Percentiles rank a stretch among this genome's conserved stretches.
Conservation (phyloP, 2,329 filamentous ascomycete species). For the Bipolaris zeicola region DNA sequence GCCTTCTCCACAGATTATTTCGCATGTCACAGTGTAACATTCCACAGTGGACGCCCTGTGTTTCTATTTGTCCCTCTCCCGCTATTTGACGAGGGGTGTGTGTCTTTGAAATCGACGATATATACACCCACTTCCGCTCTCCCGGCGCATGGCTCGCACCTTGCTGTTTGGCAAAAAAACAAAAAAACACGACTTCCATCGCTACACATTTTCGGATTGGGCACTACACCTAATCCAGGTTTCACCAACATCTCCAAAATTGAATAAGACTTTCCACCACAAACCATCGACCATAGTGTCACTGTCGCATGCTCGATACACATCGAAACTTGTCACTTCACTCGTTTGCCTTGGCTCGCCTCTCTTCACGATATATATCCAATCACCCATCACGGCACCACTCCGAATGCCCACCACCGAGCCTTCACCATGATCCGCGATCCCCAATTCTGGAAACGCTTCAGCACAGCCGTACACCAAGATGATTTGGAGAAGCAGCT, state of each 20-base stretch:
- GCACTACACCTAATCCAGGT: not conserved
- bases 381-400: not conserved
- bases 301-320: not conserved
- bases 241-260: not conserved
- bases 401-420: not conserved
- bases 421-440: constrained; percentile 57
- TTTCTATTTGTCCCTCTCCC: not conserved
- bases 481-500: constrained; percentile 55
- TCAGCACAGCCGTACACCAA: constrained; percentile 62
- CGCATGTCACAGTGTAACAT: constrained; percentile 23
- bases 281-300: not conserved
- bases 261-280: not conserved
- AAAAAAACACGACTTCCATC: not conserved
- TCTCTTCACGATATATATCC: not conserved
- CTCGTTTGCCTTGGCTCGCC: not conserved
- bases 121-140: not conserved
- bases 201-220: not conserved
- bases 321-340: not conserved
- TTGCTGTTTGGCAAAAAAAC: not conserved
- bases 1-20: constrained; percentile 24
- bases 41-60: constrained; percentile 7
- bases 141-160: not conserved
- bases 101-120: constrained; percentile 1
- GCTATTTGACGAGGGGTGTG: not conserved
- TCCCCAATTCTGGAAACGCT: constrained; percentile 65